Evolutionary conservation across 2,329 filamentous ascomycete species (phyloP).

Genomic region (Cylindrodendrum hubeiense): DNA sequence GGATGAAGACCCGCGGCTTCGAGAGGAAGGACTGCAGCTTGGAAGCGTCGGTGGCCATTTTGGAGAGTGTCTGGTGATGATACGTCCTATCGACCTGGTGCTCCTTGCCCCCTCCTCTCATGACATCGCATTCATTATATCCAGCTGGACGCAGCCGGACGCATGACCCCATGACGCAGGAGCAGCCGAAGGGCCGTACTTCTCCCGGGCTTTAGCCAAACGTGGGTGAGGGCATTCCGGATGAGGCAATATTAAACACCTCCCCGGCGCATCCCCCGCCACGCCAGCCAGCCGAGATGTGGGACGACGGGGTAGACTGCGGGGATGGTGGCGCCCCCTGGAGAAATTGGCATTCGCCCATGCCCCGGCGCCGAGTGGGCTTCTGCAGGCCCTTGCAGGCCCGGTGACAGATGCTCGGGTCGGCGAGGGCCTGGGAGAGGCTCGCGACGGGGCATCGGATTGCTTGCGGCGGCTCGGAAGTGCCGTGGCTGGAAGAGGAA

Average conservation of each 20-base stretch:
- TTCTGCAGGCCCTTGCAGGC: not conserved
- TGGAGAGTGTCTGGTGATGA: not conserved
- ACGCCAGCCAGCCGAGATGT: slow-evolving; percentile 4
- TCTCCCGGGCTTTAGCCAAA: slow-evolving; percentile 30
- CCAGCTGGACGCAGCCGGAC: slow-evolving; percentile 1
- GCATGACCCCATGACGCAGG: slow-evolving; percentile 1
- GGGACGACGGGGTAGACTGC: slow-evolving; percentile 7
- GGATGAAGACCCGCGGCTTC: slow-evolving; percentile 54
- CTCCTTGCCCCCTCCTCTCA: slow-evolving; percentile 2
- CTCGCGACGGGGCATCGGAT: not conserved
- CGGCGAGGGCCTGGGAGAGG: not conserved
- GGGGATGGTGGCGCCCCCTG: slow-evolving; percentile 14
- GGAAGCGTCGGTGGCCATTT: slow-evolving; percentile 32
- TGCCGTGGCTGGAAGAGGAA: slow-evolving; percentile 28
- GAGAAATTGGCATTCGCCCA: slow-evolving; percentile 18
- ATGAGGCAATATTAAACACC: slow-evolving; percentile 26
- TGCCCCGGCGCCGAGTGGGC: not conserved
- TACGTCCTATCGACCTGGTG: not conserved
- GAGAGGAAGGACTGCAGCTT: slow-evolving; percentile 34
- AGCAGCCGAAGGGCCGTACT: slow-evolving; percentile 11
- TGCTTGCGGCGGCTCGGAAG: not conserved
- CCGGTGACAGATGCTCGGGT: slow-evolving; percentile 23
- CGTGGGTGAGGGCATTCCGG: slow-evolving; percentile 5
- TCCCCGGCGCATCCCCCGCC: not conserved
- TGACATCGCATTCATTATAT: slow-evolving; percentile 30